Evolutionary conservation across 306 rosid genomes (phyloP).

Genomic region (Bauhinia variegata): DNA sequence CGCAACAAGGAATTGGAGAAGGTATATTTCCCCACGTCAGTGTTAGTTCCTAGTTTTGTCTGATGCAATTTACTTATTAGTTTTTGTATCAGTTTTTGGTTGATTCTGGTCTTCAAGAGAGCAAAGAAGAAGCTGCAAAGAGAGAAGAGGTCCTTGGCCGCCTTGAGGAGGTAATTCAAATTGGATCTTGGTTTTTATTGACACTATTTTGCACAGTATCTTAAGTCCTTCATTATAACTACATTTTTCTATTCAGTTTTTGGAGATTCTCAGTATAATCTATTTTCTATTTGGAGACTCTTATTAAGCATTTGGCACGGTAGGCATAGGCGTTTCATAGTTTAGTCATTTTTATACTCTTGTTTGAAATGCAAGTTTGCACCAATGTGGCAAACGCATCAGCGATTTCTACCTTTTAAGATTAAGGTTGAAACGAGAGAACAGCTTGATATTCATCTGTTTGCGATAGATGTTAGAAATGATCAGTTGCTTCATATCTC

Average conservation of each 20-base stretch:
- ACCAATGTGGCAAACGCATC: background rate
- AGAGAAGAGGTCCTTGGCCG: slow-evolving; percentile 79
- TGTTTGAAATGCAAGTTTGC: background rate
- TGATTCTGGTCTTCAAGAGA: slow-evolving; percentile 83
- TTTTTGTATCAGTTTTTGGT: slow-evolving; percentile 57
- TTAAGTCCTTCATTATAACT: background rate
- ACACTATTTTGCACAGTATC: background rate
- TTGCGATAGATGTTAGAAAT: background rate
- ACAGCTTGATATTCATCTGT: background rate
- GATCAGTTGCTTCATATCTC: background rate
- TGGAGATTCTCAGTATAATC: background rate
- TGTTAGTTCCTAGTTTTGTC: background rate
- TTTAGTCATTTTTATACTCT: background rate
- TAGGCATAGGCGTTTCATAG: background rate
- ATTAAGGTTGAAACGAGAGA: background rate
- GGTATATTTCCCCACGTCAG: slow-evolving; percentile 44
- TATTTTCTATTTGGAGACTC: background rate
- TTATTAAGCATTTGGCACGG: background rate
- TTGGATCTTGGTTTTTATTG: background rate
- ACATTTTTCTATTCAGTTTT: background rate
- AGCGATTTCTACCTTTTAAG: background rate
- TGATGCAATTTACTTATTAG: background rate
- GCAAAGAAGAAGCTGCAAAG: slow-evolving; percentile 61
- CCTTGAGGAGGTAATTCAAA: slow-evolving; percentile 63
- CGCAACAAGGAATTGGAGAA: slow-evolving; percentile 74